Evolutionary conservation across 352 stramenopile species (phyloP), one percentile per base, ranked within the genome.

Genomic region (Aphanomyces euteiches): DNA sequence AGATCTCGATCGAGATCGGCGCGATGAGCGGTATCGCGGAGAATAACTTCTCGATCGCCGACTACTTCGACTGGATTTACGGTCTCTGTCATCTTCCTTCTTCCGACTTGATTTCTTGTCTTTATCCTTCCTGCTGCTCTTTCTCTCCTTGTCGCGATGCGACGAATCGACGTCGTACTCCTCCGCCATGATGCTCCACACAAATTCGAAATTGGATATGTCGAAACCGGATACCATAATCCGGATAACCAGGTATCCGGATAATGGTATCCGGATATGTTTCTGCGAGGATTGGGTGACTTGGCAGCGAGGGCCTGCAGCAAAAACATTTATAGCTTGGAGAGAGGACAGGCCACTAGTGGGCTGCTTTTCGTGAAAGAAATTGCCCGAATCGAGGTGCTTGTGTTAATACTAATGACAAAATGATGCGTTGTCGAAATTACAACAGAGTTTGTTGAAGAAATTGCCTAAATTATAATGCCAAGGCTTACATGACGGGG

Each of bases 1-100:
- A 7, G 84, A 90, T 8, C 80, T 75, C 3, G 83, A 92, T 2
- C 80, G 76, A 5, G 84, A 92, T 0, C 79, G 79, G 41, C 79
- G 78, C 54, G 79, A 84, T n/a, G 86, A 89, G 7, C 79, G 75
- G 5, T 82, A 82, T 34, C 79, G 76, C 45, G 84, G 76, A 28
- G 87, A 92, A 10, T 73, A 73, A 3, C 83, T 90, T 0, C 75
- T 70, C 21, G 83, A 90, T 7, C 77, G 81, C 53, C 74, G 72
- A 4, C 81, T 82, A 54, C 82, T 67, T 43, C 40, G 36, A 37
- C 47, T 36, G 41, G 28, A 53, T 39, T 63, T 65, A 21, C 67
- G 57, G 38, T 74, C 73, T 39, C 68, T 70, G 41, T 72, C 68
- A 10, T 65, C 59, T 37, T 70, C 64, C 34, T 70, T 56, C 40